These are phyloP conservation scores for Leccinum sublutescens DNA, from an alignment of 768 basidiomycete species.

Conservation along the genomic window DNA sequence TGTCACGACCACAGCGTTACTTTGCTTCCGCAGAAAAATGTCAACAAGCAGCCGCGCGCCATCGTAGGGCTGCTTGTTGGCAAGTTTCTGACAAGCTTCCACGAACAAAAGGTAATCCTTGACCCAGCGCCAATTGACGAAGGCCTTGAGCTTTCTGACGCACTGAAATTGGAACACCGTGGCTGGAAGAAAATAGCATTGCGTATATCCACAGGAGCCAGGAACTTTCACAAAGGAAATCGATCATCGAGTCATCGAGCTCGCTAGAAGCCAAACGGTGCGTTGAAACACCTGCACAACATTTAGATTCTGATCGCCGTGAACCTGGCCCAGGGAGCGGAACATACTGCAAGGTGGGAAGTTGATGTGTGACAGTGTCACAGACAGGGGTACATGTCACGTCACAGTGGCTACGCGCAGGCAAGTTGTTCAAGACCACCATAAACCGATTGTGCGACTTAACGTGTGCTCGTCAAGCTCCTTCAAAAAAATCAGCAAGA, in stretches of 20 bases:
- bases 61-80: neutral
- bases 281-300: neutral
- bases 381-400: conserved; percentile 30
- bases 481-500: conserved; percentile 21
- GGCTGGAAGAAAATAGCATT: neutral
- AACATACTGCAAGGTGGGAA: conserved; percentile 13
- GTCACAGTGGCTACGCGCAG: conserved; percentile 23
- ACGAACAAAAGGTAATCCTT: conserved; percentile 10
- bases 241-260: neutral
- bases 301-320: neutral
- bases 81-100: neutral
- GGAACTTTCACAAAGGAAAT: neutral
- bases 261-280: neutral
- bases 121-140: neutral
- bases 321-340: neutral
- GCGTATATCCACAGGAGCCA: neutral
- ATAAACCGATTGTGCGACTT: conserved; percentile 25
- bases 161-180: conserved; percentile 14
- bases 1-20: conserved; percentile 13
- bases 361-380: conserved; percentile 23
- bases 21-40: conserved; percentile 18
- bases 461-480: conserved; percentile 30
- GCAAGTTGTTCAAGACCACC: conserved; percentile 33
- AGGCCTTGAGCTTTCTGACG: neutral
- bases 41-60: neutral